A percentile compares a stretch with the other conserved stretches of the same genome.
Conservation (phyloP, 106 monocot species). For the Cymbidium sinense region DNA sequence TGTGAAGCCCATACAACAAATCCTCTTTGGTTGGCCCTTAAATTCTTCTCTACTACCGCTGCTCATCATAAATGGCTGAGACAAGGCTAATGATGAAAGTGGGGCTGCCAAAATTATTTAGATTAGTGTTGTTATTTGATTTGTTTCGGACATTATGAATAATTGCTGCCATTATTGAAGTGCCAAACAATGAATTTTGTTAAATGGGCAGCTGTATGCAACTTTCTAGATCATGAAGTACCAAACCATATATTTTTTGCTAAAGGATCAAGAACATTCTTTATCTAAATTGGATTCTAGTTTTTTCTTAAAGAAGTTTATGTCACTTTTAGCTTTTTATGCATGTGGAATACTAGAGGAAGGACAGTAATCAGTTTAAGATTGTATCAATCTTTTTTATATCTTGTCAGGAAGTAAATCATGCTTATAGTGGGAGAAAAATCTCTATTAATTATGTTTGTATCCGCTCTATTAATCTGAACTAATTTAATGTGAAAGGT, state of each 20-base stretch:
- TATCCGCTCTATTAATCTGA: background rate
- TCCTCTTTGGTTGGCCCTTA: background rate
- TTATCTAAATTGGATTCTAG: background rate
- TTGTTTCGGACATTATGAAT: background rate
- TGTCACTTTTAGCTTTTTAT: background rate
- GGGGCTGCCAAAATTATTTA: background rate
- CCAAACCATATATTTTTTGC: background rate
- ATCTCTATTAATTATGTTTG: background rate
- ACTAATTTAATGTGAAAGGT: background rate
- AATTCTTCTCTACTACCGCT: background rate
- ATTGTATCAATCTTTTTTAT: background rate
- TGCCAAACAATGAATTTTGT: background rate
- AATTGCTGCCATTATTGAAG: background rate
- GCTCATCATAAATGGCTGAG: background rate
- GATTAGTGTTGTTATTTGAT: background rate
- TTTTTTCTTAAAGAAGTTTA: background rate
- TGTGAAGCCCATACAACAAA: background rate
- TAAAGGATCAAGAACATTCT: background rate
- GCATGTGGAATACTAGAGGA: background rate
- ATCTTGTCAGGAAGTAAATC: background rate
- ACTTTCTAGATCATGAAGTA: background rate
- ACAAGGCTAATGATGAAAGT: slow-evolving; percentile 1
- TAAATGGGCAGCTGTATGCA: background rate
- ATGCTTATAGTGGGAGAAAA: background rate
- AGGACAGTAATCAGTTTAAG: background rate